Percentiles rank a stretch among this genome's conserved stretches.
Evolutionary conservation across 2,329 filamentous ascomycete genomes (phyloP).

Genomic region (Blastomyces parvus): DNA sequence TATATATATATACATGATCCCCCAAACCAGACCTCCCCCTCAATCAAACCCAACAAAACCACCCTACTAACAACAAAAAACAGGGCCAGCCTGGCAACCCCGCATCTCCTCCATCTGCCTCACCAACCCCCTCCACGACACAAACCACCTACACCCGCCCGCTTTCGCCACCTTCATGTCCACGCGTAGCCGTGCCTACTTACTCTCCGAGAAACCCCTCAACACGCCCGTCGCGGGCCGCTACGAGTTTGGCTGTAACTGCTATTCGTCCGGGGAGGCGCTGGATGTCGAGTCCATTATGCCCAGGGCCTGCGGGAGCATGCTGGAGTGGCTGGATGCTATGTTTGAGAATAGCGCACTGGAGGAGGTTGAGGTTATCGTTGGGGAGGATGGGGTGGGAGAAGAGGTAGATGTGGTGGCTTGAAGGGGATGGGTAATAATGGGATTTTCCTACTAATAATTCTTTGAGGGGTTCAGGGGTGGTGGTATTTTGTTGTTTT

Average conservation of each 20-base stretch:
- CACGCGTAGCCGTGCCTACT: conserved; percentile 54
- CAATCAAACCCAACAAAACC: background rate
- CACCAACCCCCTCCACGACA: conserved; percentile 29
- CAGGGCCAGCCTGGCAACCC: conserved; percentile 33
- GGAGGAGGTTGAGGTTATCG: conserved; percentile 17
- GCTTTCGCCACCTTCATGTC: conserved; percentile 28
- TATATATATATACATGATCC: background rate
- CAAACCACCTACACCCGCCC: conserved; percentile 21
- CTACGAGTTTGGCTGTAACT: conserved; percentile 52
- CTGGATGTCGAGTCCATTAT: conserved; percentile 54
- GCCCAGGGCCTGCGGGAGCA: conserved; percentile 42
- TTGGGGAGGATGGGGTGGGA: conserved; percentile 1
- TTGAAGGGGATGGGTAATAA: background rate
- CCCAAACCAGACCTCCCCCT: background rate
- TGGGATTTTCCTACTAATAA: background rate
- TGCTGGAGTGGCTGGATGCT: conserved; percentile 51
- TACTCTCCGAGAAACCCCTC: conserved; percentile 43
- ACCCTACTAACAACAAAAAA: background rate
- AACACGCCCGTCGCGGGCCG: conserved; percentile 47
- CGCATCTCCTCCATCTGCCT: conserved; percentile 35
- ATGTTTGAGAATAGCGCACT: conserved; percentile 18
- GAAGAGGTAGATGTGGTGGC: conserved; percentile 1
- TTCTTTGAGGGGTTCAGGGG: background rate
- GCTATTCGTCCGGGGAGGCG: conserved; percentile 58
- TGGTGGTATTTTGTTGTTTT: background rate